Conservation (phyloP, 2,329 filamentous ascomycete genomes). For the Aspergillus aculeatinus region DNA sequence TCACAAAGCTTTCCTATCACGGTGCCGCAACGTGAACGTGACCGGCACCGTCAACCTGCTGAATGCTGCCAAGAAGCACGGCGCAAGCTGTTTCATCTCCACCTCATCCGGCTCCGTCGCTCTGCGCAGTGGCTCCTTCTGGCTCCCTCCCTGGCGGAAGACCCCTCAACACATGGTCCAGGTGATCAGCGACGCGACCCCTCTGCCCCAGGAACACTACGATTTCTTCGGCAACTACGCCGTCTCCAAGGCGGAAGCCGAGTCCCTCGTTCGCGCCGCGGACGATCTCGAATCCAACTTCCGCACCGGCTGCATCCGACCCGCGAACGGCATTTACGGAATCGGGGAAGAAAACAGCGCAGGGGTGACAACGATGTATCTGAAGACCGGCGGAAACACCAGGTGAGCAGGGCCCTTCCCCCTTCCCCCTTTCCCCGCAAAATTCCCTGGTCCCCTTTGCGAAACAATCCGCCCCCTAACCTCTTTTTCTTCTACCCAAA, state of each 20-base stretch:
- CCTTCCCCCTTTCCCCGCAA: too few species aligned
- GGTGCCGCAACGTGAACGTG: conserved; percentile 52
- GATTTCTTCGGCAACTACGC: conserved; percentile 53
- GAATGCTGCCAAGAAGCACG: conserved; percentile 46
- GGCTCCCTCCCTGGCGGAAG: conserved; percentile 47
- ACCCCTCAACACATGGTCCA: conserved; percentile 47
- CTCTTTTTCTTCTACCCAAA: too few species aligned
- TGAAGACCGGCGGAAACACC: conserved; percentile 40
- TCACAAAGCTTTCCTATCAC: conserved; percentile 45
- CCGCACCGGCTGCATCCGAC: conserved; percentile 56
- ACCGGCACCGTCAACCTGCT: conserved; percentile 52
- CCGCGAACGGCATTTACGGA: conserved; percentile 56
- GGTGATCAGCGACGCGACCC: conserved; percentile 45
- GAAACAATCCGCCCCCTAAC: too few species aligned
- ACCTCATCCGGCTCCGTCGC: conserved; percentile 55
- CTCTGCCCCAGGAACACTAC: conserved; percentile 40
- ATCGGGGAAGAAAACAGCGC: conserved; percentile 42
- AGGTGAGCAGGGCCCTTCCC: conserved; percentile 24
- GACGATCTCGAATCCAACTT: conserved; percentile 42
- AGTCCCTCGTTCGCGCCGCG: conserved; percentile 51
- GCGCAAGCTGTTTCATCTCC: conserved; percentile 53
- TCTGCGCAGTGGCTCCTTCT: conserved; percentile 45
- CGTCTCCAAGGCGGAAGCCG: conserved; percentile 53
- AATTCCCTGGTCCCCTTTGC: too few species aligned
- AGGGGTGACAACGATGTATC: conserved; percentile 41